Base-by-base conservation (phyloP, 805 yeast species). In the Wickerhamiella shivajii region DNA sequence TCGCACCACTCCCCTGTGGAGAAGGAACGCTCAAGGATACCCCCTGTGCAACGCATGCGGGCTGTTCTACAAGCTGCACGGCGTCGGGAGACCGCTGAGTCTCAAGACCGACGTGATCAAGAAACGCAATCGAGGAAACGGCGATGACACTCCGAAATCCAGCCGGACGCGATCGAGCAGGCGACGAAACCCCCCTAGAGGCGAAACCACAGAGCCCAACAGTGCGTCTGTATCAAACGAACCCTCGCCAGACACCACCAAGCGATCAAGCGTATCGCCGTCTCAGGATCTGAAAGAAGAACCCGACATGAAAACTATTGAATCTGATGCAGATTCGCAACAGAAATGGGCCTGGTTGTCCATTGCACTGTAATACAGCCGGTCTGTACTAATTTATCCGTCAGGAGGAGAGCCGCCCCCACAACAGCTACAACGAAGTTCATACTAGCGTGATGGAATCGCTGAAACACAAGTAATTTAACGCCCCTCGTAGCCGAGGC, bases 11-110 rank as follows among this genome's bases (percentile, higher is more conserved):
- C 96, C 96, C 1, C 56, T 84, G 13, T 84, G 96, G 96, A 64
- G 96, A 47, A 64, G 94, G 34, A 80, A 81, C 46, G 83, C 93
- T 0, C 83, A 78, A 39, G 95, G 95, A 1, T 76, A 79, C 50
- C 93, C 94, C 0, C 60, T 84, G 35, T 84, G 96, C 58, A 84
- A 84, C 55, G 96, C 96, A 0, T 84, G 96, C 60, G 96, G 96
- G 0, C 59, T 84, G 41, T 84, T 84, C 47, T 66, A 83, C 50
- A 84, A 84, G 54, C 60, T 84, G 17, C 95, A 84, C 47, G 96
- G 95, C 8, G 90, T 83, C 3, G 93, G 81, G 42, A 63, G 96
- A 39, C 96, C 96, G 1, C 61, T 85, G 32, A 77, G 92, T 8
- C 61, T 83, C 46, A 83, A 83, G 51, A 78, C 95, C 0, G 95